Evolutionary conservation across 2,329 filamentous ascomycete species (phyloP).

Genomic region (Cercospora sp.): DNA sequence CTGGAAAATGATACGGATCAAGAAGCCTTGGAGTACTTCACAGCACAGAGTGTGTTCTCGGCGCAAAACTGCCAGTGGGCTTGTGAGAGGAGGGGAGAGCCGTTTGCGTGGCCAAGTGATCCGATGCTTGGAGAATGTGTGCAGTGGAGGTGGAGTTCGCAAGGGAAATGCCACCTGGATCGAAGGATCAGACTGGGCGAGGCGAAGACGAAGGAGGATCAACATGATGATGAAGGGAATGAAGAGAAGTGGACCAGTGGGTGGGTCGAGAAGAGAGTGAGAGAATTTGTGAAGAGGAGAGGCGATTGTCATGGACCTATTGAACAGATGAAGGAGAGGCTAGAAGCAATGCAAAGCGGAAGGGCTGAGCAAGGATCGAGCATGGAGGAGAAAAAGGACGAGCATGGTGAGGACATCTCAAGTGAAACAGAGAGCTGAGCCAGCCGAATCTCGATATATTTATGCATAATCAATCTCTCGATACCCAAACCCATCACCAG

Average conservation of each 20-base stretch:
- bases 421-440: not conserved
- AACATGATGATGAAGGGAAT: not conserved
- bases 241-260: constrained; percentile 21
- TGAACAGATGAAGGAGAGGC: not conserved
- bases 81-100: constrained; percentile 8
- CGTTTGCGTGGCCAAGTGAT: not conserved
- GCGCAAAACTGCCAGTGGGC: constrained; percentile 3
- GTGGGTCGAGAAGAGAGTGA: constrained; percentile 24
- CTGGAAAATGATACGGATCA: not conserved
- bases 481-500: no score
- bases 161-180: constrained; percentile 14
- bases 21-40: not conserved
- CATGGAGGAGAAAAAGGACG: not conserved
- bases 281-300: constrained; percentile 8
- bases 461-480: not conserved
- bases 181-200: constrained; percentile 8
- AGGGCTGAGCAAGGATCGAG: not conserved
- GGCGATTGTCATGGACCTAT: not conserved
- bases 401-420: not conserved
- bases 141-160: constrained; percentile 14
- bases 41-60: not conserved
- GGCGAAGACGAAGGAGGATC: constrained; percentile 10
- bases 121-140: constrained; percentile 8
- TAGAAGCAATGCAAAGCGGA: not conserved
- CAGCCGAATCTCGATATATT: not conserved